Base-by-base conservation (phyloP, 176 grass and related monocot species). In the Melocanna baccifera region DNA sequence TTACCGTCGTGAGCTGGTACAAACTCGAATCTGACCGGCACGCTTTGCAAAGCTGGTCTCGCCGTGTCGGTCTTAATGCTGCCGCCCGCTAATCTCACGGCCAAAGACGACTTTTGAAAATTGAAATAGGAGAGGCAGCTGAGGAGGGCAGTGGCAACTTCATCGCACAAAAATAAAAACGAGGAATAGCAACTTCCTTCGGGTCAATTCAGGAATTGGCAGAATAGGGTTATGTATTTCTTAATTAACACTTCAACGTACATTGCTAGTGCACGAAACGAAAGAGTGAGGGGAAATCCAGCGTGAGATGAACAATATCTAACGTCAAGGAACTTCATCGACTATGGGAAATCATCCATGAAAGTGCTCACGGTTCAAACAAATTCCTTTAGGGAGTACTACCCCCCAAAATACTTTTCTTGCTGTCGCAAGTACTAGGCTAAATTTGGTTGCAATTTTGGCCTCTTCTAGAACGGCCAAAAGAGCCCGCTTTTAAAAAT, bases 21-120 rank as follows among this genome's bases (percentile, higher is more conserved):
- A 62, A 77, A 67, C 69, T 78, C 55, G 46, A 83, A 85, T 94
- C 86, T 89, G 83, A 81, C 79, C 53, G 77, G 75, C 84, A 81
- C 88, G 76, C 51, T 74, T 62, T 20, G 76, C 80, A 42, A 89
- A 50, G 71, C 73, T 28, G 56, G 28, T 25, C 65, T 51, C 62
- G 81, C 62, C 25, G 77, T 86, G 67, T 81, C 23, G 39, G 51
- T 18, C 76, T 56, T 63, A 43, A 16, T 42, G 74, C 19, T 67
- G 72, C 48, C 23, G 36, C 37, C 37, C 63, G 29, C 13, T 40
- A 30, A 7, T 75, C 29, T 55, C 57, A 16, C 37, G 71, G n/a
- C 6, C 12, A 10, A 10, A 47, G 13, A 32, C 34, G 16, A 45
- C 68, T 23, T 63, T 80, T 6, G 26, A 39, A 63, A 76, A 41